phyloP scores from a whole-genome alignment of 1,139 yeast species.

The Geotrichum klebahnii region DNA sequence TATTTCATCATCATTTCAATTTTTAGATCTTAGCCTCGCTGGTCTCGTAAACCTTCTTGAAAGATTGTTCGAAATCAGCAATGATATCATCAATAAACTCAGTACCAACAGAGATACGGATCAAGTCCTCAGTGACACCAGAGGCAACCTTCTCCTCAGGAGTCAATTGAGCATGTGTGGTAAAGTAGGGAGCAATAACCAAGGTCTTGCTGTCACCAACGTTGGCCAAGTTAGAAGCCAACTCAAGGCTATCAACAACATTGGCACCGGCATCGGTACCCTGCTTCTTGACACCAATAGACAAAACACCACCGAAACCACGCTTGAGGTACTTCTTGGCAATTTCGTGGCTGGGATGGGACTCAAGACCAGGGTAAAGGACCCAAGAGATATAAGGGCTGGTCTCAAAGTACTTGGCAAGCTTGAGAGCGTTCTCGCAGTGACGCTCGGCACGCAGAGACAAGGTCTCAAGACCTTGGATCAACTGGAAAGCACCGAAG shows the following conservation, averaged over 20 bases:
- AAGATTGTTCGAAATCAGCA: constrained; percentile 80
- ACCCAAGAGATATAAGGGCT: constrained; percentile 79
- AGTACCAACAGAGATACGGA: constrained; percentile 86
- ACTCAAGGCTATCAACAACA: constrained; percentile 74
- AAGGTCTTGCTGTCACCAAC: constrained; percentile 95
- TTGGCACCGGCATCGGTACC: constrained; percentile 71
- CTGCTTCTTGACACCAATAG: constrained; percentile 74
- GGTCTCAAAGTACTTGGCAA: constrained; percentile 72
- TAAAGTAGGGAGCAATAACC: constrained; percentile 91
- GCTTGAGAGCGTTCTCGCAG: constrained; percentile 72
- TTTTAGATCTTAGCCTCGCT: too few species aligned
- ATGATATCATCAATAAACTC: constrained; percentile 87
- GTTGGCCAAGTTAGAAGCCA: constrained; percentile 90
- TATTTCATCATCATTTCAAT: too few species aligned
- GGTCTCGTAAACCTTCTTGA: constrained; percentile 40
- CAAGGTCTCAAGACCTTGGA: constrained; percentile 91
- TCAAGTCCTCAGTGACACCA: constrained; percentile 83
- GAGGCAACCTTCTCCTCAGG: constrained; percentile 75
- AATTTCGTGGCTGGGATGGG: constrained; percentile 75
- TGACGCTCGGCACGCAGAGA: constrained; percentile 93
- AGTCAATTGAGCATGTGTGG: constrained; percentile 87
- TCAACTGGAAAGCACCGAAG: constrained; percentile 75
- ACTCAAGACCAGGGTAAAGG: constrained; percentile 82
- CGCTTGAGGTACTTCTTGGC: constrained; percentile 77
- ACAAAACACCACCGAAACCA: constrained; percentile 81